Base-by-base conservation (phyloP, 768 basidiomycete genomes). In the Leccinellum rugosiceps region DNA sequence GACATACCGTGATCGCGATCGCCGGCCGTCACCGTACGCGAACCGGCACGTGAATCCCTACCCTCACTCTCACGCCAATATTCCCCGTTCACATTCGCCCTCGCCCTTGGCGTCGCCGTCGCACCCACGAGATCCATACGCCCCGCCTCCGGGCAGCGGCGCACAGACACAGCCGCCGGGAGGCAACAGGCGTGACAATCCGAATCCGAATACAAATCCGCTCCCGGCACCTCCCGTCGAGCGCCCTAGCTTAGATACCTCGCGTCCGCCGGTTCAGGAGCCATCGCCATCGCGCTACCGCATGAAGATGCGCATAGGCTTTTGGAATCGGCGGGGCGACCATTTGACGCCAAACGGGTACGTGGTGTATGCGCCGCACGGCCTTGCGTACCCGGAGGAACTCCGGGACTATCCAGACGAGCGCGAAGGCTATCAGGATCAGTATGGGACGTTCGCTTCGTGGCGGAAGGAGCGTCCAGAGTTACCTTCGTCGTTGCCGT, bases 311-410 rank as follows among this genome's bases (percentile, higher is more conserved):
- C 84, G 87, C 19, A 71, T 72, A 32, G 89, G 88, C 1, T 83
- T 75, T 62, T 91, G 89, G 89, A 91, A 91, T 61, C 66, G 79
- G n/a, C 82, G 88, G 2, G 89, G 89, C 0, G 89, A 91, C 66
- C 82, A 88, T 62, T 77, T 87, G 50, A 86, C 84, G 21, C 52
- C 68, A 21, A 71, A 75, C 19, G 77, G 78, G 48, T 85, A 74
- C 62, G 75, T 89, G 60, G 87, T 91, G 30, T 89, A 85, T 55
- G 87, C 86, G 8, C 89, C 89, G 1, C 70, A 68, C 0, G 70
- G 76, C 8, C 68, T 71, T 47, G 77, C 79, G n/a, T 84, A 84
- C 62, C 89, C 89, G 1, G 59, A 65, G 0, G 89, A 91, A 9
- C 75, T 91, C 25, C 71, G 73, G 43, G 71, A 77, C 1, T 89